Evolutionary conservation across 129 eudicot genomes (phyloP).

Genomic region (Artemisia argyi): DNA sequence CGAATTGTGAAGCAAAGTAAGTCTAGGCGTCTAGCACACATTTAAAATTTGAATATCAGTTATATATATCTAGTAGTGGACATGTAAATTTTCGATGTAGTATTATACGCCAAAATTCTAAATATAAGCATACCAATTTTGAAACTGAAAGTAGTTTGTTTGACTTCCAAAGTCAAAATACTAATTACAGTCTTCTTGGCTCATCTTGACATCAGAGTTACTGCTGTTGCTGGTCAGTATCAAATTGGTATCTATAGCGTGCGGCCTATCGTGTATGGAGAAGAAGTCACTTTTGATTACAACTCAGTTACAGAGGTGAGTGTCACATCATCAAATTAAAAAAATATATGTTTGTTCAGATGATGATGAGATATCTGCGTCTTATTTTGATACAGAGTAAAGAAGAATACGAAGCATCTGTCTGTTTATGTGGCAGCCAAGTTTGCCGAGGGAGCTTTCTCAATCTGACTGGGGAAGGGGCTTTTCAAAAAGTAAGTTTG

Average conservation of each 20-base stretch:
- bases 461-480: constrained; percentile 95
- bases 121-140: not conserved
- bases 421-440: constrained; percentile 95
- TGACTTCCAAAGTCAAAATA: constrained; percentile 10
- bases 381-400: constrained; percentile 59
- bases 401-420: constrained; percentile 98
- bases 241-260: constrained; percentile 92
- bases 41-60: not conserved
- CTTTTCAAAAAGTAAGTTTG: constrained; percentile 73
- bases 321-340: not conserved
- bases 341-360: not conserved
- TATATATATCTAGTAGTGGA: too few relatives aligned
- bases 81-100: too few relatives aligned
- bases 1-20: constrained; percentile 99
- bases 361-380: constrained; percentile 12
- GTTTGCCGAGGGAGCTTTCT: constrained; percentile 97
- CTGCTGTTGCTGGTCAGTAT: constrained; percentile 97
- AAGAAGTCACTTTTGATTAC: constrained; percentile 95
- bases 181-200: constrained; percentile 12
- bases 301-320: constrained; percentile 98
- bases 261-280: constrained; percentile 85
- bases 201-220: constrained; percentile 66
- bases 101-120: too few relatives aligned
- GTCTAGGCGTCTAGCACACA: constrained; percentile 15
- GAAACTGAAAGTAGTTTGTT: not conserved